Base-by-base conservation (phyloP, 805 yeast genomes). In the Wickerhamiella azyma region DNA sequence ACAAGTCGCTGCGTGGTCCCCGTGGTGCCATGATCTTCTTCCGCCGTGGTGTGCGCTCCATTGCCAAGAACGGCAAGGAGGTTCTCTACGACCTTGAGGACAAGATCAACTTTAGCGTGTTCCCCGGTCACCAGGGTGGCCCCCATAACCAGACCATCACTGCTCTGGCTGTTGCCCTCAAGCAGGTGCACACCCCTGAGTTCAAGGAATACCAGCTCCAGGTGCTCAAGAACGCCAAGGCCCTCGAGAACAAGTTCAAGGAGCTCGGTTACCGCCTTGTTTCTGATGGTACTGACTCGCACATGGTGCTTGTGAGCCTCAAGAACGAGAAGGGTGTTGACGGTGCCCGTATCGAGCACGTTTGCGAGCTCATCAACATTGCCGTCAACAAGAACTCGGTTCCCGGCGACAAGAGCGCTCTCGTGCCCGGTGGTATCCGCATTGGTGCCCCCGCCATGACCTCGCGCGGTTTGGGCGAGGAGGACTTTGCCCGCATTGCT, bases 71-170 rank as follows among this genome's bases (percentile, higher is more conserved):
- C 59, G 97, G 97, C 60, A 84, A 85, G 70, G 95, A 86, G 68
- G 71, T 85, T 49, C 69, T 72, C 49, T 92, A 88, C 67, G 96
- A 92, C 59, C 77, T 92, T 66, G 97, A 92, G 69, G 81, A 77
- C 67, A 85, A 85, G 65, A 88, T 92, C 69, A 92, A 92, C 75
- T 92, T 92, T 67, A 86, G 96, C 9, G 98, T 92, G 46, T 92
- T 92, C 89, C 98, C 98, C 60, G 98, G 95, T 56, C 98, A 92
- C 69, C 98, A 92, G 74, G 98, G 98, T 74, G 98, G 98, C 65
- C 98, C 98, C 59, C 97, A 92, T 71, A 92, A 92, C 75, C 98
- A 92, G 71, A 92, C 98, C 55, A 92, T 92, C 64, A 81, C 96
- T 56, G 98, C 97, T 30, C 71, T 92, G 59, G 96, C 97, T 14